These are phyloP conservation scores for Stephania cephalantha DNA, from an alignment of 164 flowering plant species.

Conservation along the genomic window DNA sequence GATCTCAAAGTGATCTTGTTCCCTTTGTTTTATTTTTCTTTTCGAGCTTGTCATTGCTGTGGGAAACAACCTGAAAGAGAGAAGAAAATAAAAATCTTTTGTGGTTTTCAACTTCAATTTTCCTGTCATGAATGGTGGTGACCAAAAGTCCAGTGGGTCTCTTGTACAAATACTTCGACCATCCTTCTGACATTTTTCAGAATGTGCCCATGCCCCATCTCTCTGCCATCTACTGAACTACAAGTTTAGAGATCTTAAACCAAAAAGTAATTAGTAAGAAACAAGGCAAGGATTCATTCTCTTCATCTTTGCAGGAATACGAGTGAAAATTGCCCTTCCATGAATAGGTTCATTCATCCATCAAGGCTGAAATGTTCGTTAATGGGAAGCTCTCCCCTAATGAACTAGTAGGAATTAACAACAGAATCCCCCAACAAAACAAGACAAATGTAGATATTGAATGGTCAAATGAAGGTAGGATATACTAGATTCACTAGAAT, in stretches of 20 bases:
- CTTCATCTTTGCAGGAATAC: not conserved
- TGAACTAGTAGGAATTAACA: not conserved
- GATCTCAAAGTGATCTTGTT: constrained; percentile 30
- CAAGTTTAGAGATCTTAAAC: not conserved
- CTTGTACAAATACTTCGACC: constrained; percentile 12
- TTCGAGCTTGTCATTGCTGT: constrained; percentile 41
- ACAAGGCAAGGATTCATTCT: not conserved
- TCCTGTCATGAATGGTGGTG: constrained; percentile 20
- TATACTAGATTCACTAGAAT: not conserved
- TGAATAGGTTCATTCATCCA: not conserved
- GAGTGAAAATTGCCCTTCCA: not conserved
- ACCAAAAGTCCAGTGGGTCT: constrained; percentile 11
- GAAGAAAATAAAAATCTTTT: constrained; percentile 22
- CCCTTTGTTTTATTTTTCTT: constrained; percentile 15
- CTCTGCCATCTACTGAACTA: not conserved
- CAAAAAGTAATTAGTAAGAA: not conserved
- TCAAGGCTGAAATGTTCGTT: not conserved
- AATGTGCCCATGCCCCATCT: constrained; percentile 2
- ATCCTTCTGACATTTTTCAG: not conserved
- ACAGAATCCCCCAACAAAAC: not conserved
- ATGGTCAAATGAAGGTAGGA: not conserved
- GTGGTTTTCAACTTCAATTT: constrained; percentile 11
- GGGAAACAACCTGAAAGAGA: constrained; percentile 53
- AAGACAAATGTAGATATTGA: not conserved
- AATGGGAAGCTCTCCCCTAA: not conserved